Conservation (phyloP, 176 grass and related monocot species). For the Zoysia pacifica region DNA sequence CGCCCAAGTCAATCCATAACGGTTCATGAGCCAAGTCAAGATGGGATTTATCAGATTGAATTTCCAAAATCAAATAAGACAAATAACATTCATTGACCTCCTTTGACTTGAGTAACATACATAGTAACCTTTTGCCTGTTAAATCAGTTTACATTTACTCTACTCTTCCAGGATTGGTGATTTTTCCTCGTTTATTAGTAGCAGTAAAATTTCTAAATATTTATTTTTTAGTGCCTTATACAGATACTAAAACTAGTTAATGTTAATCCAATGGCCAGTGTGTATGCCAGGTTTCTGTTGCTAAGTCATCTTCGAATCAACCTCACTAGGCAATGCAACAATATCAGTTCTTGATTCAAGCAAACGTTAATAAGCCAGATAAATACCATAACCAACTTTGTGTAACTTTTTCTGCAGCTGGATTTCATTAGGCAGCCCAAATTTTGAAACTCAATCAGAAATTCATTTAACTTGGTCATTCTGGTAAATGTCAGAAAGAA, state of each 20-base stretch:
- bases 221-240: background rate
- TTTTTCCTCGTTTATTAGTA: conserved; percentile 5
- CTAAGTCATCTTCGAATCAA: conserved; percentile 21
- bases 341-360: background rate
- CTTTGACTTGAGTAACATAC: conserved; percentile 25
- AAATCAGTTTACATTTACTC: background rate
- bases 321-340: background rate
- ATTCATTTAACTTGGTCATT: background rate
- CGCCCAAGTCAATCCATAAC: too few species aligned
- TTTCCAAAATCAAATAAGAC: conserved; percentile 17
- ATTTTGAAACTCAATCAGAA: background rate
- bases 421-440: background rate
- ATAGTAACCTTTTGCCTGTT: conserved; percentile 7
- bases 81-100: conserved; percentile 7
- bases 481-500: conserved; percentile 5
- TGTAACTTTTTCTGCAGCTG: conserved; percentile 2
- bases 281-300: background rate
- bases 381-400: background rate
- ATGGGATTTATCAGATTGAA: conserved; percentile 10
- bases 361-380: background rate
- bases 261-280: background rate
- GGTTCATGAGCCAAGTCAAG: background rate
- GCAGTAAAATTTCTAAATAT: conserved; percentile 10
- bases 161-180: background rate
- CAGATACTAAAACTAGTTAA: background rate